These are phyloP conservation scores for Ophiostoma novo-ulmi DNA, from an alignment of 2,329 filamentous ascomycete species.

Conservation along the genomic window DNA sequence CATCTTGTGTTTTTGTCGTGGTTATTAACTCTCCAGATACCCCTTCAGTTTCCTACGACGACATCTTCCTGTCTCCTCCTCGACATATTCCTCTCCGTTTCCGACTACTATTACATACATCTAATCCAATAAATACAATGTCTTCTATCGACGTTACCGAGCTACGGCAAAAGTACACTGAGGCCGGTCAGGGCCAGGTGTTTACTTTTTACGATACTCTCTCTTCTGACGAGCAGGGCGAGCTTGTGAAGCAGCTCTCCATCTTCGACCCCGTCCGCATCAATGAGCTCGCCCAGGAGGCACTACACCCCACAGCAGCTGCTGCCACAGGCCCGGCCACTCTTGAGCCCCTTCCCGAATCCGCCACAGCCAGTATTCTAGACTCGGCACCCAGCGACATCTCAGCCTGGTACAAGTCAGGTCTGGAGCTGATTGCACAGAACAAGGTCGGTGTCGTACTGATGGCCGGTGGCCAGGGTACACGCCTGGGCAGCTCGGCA, in stretches of 20 bases:
- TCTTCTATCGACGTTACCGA: slow-evolving; percentile 48
- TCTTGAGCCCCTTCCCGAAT: slow-evolving; percentile 83
- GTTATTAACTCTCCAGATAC: slow-evolving; percentile 4
- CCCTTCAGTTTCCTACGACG: neutral
- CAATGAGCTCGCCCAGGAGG: slow-evolving; percentile 77
- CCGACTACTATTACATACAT: neutral
- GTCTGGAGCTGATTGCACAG: slow-evolving; percentile 72
- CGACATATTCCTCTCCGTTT: neutral
- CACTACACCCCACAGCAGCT: slow-evolving; percentile 67
- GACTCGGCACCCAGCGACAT: slow-evolving; percentile 77
- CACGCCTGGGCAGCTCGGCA: slow-evolving; percentile 84
- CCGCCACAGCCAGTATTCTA: slow-evolving; percentile 82
- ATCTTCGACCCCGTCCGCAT: slow-evolving; percentile 79
- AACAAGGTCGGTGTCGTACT: slow-evolving; percentile 81
- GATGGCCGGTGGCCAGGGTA: slow-evolving; percentile 96
- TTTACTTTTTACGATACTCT: slow-evolving; percentile 85
- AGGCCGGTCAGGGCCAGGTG: slow-evolving; percentile 73
- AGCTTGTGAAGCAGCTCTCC: slow-evolving; percentile 75
- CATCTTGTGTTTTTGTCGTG: neutral
- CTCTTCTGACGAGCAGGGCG: slow-evolving; percentile 63
- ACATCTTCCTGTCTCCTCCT: neutral
- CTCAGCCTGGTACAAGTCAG: slow-evolving; percentile 75
- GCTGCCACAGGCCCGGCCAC: slow-evolving; percentile 50
- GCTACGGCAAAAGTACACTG: slow-evolving; percentile 66
- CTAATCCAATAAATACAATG: slow-evolving; percentile 4